Base-by-base conservation (phyloP, 768 basidiomycete genomes). In the Lactifluus hygrophoroides region DNA sequence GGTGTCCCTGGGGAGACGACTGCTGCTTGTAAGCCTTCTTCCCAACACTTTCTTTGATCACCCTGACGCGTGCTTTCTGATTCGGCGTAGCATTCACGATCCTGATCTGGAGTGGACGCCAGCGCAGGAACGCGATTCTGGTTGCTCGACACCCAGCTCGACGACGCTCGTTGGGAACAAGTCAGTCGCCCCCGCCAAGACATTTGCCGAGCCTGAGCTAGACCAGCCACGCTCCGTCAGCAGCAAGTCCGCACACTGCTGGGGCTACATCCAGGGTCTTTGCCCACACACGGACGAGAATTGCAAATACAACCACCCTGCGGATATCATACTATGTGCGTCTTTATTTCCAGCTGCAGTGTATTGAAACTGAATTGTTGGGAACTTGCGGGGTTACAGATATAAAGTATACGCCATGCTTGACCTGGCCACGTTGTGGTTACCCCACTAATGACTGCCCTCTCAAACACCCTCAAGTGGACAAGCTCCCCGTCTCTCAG, bases 1-100 rank as follows among this genome's bases (percentile, higher is more conserved):
- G 54, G 54, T 60, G 59, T 27, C 59, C 59, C 23, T 60, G 54
- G 54, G 59, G 59, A 3, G 54, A 55, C 3, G 11, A 21, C 3
- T 60, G 59, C 13, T 42, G 59, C 13, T 60, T 60, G 59, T 60
- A 45, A 16, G 54, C 27, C 14, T 32, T 10, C 11, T 7, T 5
- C 19, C 11, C 3, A n/a, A n/a, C n/a, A 13, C 21, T 3, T 8
- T 30, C 2, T 13, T 32, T 34, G 21, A 35, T 1, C 11, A 11
- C 16, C 19, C 19, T 51, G 34, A 38, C 13, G 1, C 19, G 32
- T 43, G 30, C 28, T 13, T 1, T 23, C 13, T 9, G 5, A 28
- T 32, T 21, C 38, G 16, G 10, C 1, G 10, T 46, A 60, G 59
- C 37, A 56, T 60, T 27, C 59, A 60, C 23, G 59, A 60, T 27